These are phyloP conservation scores for Neophaeococcomyces aloes DNA, from an alignment of 2,329 filamentous ascomycete genomes.

Conservation along the genomic window DNA sequence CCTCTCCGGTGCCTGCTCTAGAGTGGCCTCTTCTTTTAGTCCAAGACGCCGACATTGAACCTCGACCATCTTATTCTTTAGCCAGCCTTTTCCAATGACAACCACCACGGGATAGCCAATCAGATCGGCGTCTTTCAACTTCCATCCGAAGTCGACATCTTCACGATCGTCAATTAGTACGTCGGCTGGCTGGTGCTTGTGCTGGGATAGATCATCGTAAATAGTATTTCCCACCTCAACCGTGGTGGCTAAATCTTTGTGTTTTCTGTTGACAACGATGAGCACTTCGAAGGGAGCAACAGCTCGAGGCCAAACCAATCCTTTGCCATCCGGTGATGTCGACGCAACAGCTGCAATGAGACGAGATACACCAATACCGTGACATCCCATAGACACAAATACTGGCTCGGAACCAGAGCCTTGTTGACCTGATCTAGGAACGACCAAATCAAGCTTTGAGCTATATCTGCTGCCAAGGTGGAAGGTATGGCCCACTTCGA, in stretches of 20 bases:
- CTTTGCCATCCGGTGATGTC: conserved; percentile 57
- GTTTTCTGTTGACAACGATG: conserved; percentile 46
- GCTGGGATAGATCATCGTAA: conserved; percentile 48
- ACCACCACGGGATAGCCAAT: conserved; percentile 79
- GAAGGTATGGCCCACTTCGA: conserved; percentile 93
- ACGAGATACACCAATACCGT: conserved; percentile 86
- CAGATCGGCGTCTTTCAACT: conserved; percentile 78
- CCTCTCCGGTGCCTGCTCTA: conserved; percentile 40
- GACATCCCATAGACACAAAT: conserved; percentile 73
- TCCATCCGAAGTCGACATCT: conserved; percentile 61
- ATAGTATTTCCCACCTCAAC: conserved; percentile 44
- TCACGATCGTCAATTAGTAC: conserved; percentile 63
- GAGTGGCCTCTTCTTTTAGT: conserved; percentile 48
- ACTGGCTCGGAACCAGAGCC: conserved; percentile 22
- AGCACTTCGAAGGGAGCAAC: conserved; percentile 77
- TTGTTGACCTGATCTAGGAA: conserved; percentile 28
- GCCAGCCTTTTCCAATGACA: conserved; percentile 64
- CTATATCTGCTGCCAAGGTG: conserved; percentile 85
- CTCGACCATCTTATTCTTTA: conserved; percentile 50
- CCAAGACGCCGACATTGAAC: conserved; percentile 65
- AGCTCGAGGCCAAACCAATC: conserved; percentile 75
- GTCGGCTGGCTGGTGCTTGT: conserved; percentile 40
- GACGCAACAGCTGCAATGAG: conserved; percentile 81
- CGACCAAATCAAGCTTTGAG: conserved; percentile 55
- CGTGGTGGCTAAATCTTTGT: conserved; percentile 23